These are phyloP conservation scores for Danielia reshetovae DNA, from an alignment of 805 yeast species.

Conservation along the genomic window DNA sequence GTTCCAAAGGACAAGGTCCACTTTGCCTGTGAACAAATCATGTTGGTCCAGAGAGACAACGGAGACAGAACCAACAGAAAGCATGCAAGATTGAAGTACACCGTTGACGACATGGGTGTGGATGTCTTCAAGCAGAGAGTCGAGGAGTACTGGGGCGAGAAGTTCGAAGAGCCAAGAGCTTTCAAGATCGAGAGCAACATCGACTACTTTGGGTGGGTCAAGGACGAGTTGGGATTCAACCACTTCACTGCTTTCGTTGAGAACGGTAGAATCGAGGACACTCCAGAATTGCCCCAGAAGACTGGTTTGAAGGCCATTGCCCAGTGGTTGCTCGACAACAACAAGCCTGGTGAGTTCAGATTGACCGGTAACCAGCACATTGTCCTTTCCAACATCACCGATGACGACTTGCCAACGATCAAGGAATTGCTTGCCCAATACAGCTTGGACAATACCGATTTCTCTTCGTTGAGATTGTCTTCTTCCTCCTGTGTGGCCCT, in stretches of 20 bases:
- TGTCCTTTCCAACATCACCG: constrained; percentile 67
- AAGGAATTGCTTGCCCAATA: constrained; percentile 65
- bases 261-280: constrained; percentile 94
- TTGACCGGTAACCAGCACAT: constrained; percentile 96
- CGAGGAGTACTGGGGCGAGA: constrained; percentile 77
- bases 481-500: constrained; percentile 97
- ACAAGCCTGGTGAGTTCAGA: constrained; percentile 78
- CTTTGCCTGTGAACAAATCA: constrained; percentile 81
- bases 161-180: constrained; percentile 65
- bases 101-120: constrained; percentile 90
- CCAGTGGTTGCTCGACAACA: constrained; percentile 50
- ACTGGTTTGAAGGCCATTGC: constrained; percentile 82
- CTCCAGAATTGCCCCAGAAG: constrained; percentile 85
- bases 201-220: constrained; percentile 92
- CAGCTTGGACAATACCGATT: constrained; percentile 78
- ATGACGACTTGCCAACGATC: constrained; percentile 58
- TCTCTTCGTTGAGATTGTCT: constrained; percentile 80
- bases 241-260: constrained; percentile 94
- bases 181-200: constrained; percentile 82
- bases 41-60: constrained; percentile 89
- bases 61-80: constrained; percentile 97
- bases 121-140: constrained; percentile 75
- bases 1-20: constrained; percentile 64
- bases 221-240: constrained; percentile 76
- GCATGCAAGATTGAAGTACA: constrained; percentile 96